Base-by-base conservation (phyloP, 1,284 basidiomycete genomes). In the Nidula niveotomentosa region DNA sequence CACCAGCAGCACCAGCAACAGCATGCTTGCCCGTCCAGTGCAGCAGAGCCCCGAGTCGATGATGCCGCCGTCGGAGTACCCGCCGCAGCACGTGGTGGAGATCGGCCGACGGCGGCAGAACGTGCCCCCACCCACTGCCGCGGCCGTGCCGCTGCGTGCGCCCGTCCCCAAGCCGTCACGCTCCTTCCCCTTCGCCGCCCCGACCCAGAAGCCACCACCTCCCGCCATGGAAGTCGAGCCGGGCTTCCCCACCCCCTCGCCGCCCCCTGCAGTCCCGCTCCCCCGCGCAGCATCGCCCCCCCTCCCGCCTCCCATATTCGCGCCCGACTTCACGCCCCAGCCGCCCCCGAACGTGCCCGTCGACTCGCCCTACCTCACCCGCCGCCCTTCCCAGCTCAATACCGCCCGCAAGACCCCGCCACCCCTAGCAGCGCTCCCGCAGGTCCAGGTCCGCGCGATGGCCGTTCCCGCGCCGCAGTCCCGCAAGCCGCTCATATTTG, bases 211-310 rank as follows among this genome's bases (percentile, higher is more conserved):
- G 5, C 10, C 15, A 41, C 39, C 12, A 41, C 35, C 44, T 51
- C 53, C 23, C 55, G 59, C 52, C 46, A 53, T 36, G 56, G 56
- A 45, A 50, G 50, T 46, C 48, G 51, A 53, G 12, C 43, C 47
- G 8, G 52, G 53, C 46, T 52, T 54, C 13, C 47, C 52, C 53
- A 50, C 52, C 6, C 56, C 53, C 53, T 51, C 57, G 48, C 43
- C 45, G 23, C 56, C 46, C 36, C 51, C 51, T 51, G 53, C 49
- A 8, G 50, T 51, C 23, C 49, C 57, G 33, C 57, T 56, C 41
- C 60, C 60, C 4, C 57, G 56, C 18, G 49, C 56, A 13, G 54
- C 56, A 9, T 48, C 51, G 33, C 60, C 56, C 8, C 51, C 51
- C 12, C 48, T 36, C 13, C 36, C 36, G 17, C 18, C 50, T 15